Conservation (phyloP, 495 filamentous ascomycete species). For the Letharia lupina region DNA sequence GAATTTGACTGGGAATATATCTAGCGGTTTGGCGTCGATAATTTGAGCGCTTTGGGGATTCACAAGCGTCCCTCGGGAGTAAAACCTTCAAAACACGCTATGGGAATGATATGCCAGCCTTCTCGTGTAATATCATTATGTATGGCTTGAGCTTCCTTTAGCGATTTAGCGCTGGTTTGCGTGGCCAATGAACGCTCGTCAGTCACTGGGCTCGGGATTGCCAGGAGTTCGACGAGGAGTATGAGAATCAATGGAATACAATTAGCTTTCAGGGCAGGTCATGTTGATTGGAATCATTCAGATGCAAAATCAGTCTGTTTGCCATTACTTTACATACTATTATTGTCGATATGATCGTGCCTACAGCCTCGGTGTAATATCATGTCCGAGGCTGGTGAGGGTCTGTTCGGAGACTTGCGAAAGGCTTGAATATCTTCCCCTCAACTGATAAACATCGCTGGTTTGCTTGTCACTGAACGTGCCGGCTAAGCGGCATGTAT, state of each 20-base stretch:
- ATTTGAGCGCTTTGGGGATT: background rate
- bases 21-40: background rate
- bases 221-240: background rate
- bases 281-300: background rate
- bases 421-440: background rate
- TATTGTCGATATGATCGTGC: background rate
- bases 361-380: background rate
- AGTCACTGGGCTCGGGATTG: background rate
- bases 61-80: background rate
- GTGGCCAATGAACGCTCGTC: background rate
- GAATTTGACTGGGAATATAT: background rate
- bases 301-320: background rate
- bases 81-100: background rate
- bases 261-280: background rate
- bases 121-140: background rate
- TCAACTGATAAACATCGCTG: background rate
- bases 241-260: background rate
- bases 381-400: conserved; percentile 6
- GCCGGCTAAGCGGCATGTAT: background rate
- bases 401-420: background rate
- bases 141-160: background rate
- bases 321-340: background rate
- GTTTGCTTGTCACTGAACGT: background rate
- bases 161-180: background rate
- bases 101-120: background rate